Evolutionary conservation across 495 filamentous ascomycete genomes (phyloP).

Genomic region (Daldinia decipiens): DNA sequence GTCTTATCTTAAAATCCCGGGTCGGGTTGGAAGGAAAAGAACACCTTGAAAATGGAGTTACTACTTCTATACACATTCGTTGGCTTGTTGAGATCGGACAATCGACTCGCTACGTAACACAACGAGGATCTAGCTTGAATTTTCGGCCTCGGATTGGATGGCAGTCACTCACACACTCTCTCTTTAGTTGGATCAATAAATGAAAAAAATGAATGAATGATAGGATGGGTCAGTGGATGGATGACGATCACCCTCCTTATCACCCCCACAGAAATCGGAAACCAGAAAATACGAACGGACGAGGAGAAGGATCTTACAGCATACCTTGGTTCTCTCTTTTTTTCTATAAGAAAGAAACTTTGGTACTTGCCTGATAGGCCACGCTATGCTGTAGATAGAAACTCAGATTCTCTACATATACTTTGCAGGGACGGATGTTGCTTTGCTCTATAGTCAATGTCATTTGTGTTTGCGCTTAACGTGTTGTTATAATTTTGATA

Average conservation of each 20-base stretch:
- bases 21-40: neutral
- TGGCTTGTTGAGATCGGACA: slow-evolving; percentile 2
- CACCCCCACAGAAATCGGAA: neutral
- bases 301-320: neutral
- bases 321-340: slow-evolving; percentile 5
- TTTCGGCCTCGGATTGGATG: neutral
- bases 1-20: neutral
- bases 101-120: slow-evolving; percentile 2
- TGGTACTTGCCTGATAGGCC: neutral
- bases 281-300: neutral
- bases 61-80: neutral
- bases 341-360: slow-evolving; percentile 3
- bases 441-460: slow-evolving; percentile 6
- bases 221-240: neutral
- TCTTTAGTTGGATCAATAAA: neutral
- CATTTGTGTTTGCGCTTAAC: slow-evolving; percentile 1
- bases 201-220: neutral
- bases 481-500: neutral
- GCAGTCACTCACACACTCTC: neutral
- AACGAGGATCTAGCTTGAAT: neutral
- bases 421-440: neutral
- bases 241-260: neutral
- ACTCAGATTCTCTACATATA: slow-evolving; percentile 7
- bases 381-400: slow-evolving; percentile 4
- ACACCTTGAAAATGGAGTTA: neutral